These are phyloP conservation scores for Eurotiales sp. DNA, from an alignment of 2,329 filamentous ascomycete genomes.

Conservation along the genomic window DNA sequence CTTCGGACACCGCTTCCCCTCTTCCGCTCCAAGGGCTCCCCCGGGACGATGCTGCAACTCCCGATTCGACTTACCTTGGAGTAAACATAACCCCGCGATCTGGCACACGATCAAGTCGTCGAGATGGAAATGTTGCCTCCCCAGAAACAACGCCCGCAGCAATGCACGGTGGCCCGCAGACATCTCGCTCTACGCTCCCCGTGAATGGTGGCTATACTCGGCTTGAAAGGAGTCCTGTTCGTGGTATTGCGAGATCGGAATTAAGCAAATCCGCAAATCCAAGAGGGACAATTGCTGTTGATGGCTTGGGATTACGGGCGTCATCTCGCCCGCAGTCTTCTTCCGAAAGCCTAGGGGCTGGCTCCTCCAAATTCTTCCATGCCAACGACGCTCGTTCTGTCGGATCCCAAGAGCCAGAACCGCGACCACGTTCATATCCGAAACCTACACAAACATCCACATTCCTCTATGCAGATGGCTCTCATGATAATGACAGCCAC, in stretches of 20 bases:
- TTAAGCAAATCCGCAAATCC: slow-evolving; percentile 30
- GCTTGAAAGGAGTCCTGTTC: slow-evolving; percentile 34
- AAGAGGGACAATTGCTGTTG: slow-evolving; percentile 33
- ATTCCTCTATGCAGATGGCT: slow-evolving; percentile 38
- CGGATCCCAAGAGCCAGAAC: slow-evolving; percentile 32
- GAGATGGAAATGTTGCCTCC: slow-evolving; percentile 65
- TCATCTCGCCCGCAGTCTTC: slow-evolving; percentile 31
- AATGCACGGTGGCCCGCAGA: slow-evolving; percentile 24
- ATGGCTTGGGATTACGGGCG: slow-evolving; percentile 25
- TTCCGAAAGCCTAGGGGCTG: slow-evolving; percentile 29
- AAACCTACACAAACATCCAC: slow-evolving; percentile 27
- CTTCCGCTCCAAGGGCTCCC: slow-evolving; percentile 33
- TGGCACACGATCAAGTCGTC: slow-evolving; percentile 66
- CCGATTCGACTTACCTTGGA: slow-evolving; percentile 55
- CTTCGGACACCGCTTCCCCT: slow-evolving; percentile 31
- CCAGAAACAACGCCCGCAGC: slow-evolving; percentile 46
- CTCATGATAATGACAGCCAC: slow-evolving; percentile 26
- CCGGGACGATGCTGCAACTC: slow-evolving; percentile 52
- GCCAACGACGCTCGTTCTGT: slow-evolving; percentile 68
- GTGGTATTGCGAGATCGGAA: slow-evolving; percentile 26
- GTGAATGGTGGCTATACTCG: slow-evolving; percentile 24
- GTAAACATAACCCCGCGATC: slow-evolving; percentile 76
- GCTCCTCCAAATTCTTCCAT: slow-evolving; percentile 78
- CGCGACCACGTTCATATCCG: slow-evolving; percentile 23
- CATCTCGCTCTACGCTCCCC: slow-evolving; percentile 25